Evolutionary conservation across 345 rosid genomes (phyloP).

Genomic region (Excoecaria cochinchinensis): DNA sequence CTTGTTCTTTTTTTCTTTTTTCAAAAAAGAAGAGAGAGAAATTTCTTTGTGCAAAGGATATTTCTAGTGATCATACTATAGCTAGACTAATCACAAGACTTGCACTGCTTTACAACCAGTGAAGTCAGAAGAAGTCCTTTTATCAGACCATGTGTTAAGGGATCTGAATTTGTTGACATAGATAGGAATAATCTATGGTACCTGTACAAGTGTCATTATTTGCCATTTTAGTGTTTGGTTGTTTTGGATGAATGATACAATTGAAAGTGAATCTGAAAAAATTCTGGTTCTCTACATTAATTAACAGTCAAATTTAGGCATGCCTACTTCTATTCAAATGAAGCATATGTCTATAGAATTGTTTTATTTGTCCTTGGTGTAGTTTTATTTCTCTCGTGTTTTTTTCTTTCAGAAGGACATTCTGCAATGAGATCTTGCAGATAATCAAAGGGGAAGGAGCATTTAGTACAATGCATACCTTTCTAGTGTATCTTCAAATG

Average conservation of each 20-base stretch:
- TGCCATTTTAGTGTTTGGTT: too few species aligned
- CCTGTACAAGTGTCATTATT: too few species aligned
- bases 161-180: too few species aligned
- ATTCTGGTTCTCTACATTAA: neutral
- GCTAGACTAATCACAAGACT: neutral
- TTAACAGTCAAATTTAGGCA: neutral
- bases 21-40: neutral
- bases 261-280: neutral
- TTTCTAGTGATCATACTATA: neutral
- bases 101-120: neutral
- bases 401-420: slow-evolving; percentile 43
- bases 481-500: slow-evolving; percentile 72
- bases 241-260: neutral
- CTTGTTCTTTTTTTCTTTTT: neutral
- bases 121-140: neutral
- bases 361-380: neutral
- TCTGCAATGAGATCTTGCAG: slow-evolving; percentile 50
- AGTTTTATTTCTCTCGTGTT: slow-evolving; percentile 4
- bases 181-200: too few species aligned
- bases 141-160: too few species aligned
- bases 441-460: slow-evolving; percentile 58
- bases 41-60: neutral
- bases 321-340: neutral
- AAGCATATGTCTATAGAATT: neutral
- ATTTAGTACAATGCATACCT: slow-evolving; percentile 66